Percentiles rank a stretch among this genome's conserved stretches.
These are phyloP conservation scores for Annulohypoxylon nitens DNA, from an alignment of 495 filamentous ascomycete genomes.

Conservation along the genomic window DNA sequence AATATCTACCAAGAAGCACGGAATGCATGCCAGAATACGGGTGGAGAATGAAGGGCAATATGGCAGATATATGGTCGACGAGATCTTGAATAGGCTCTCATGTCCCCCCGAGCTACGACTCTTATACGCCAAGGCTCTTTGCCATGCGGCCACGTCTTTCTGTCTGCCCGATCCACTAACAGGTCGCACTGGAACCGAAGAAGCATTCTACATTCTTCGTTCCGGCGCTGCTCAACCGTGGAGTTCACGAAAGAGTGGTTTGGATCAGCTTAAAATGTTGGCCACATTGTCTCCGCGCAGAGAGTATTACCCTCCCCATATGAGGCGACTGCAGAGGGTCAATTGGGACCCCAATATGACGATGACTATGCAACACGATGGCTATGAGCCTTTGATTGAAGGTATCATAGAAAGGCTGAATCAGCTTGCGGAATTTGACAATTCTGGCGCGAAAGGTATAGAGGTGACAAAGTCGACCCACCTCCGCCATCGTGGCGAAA, in stretches of 20 bases:
- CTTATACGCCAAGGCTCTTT: conserved; percentile 65
- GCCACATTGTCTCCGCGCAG: conserved; percentile 63
- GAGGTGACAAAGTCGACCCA: conserved; percentile 28
- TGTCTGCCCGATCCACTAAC: conserved; percentile 70
- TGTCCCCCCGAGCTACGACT: conserved; percentile 61
- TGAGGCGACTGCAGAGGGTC: conserved; percentile 64
- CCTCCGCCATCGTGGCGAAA: conserved; percentile 54
- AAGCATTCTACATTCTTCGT: conserved; percentile 64
- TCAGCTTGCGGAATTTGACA: conserved; percentile 51
- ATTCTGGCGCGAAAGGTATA: neutral
- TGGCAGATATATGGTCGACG: conserved; percentile 62
- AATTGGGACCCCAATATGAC: conserved; percentile 62
- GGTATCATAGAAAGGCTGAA: conserved; percentile 58
- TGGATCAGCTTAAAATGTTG: conserved; percentile 54
- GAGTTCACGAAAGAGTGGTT: conserved; percentile 44
- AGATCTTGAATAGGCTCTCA: conserved; percentile 60
- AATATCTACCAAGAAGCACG: conserved; percentile 20
- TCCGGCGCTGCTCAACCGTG: conserved; percentile 64
- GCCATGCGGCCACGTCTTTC: conserved; percentile 72
- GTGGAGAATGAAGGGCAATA: conserved; percentile 49
- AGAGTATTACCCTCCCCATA: conserved; percentile 67
- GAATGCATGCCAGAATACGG: conserved; percentile 53
- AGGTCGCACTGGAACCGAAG: conserved; percentile 69
- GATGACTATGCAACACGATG: conserved; percentile 67
- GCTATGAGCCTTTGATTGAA: conserved; percentile 55